phyloP scores from a whole-genome alignment of 176 grass and related monocot species.

The Oryza glumipatula region DNA sequence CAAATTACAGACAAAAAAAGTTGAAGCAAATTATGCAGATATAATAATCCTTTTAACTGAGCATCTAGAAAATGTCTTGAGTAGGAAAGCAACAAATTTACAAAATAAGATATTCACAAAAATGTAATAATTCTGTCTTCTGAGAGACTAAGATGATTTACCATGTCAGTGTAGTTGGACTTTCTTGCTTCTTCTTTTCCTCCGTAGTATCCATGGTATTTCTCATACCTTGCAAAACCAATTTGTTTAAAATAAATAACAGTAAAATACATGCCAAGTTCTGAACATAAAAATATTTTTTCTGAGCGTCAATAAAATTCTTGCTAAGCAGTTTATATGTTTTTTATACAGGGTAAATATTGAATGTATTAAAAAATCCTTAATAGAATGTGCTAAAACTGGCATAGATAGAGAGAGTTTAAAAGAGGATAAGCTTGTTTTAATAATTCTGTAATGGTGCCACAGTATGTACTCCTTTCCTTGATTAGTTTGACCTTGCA shows the following conservation, averaged over 20 bases:
- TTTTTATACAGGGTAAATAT: not conserved
- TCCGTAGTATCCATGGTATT: slow-evolving; percentile 89
- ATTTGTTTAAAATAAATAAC: slow-evolving; percentile 27
- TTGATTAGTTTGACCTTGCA: not conserved
- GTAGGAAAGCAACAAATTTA: not conserved
- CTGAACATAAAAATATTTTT: not conserved
- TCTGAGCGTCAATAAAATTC: not conserved
- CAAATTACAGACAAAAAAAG: no score
- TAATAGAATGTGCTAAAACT: not conserved
- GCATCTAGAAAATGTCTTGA: not conserved
- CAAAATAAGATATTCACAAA: not conserved
- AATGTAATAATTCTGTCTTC: not conserved
- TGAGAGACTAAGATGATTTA: slow-evolving; percentile 30
- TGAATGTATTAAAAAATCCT: not conserved
- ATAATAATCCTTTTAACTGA: not conserved
- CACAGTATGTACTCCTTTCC: not conserved
- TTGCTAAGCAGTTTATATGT: not conserved
- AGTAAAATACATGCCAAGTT: slow-evolving; percentile 5
- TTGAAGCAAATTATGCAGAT: not conserved
- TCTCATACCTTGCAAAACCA: slow-evolving; percentile 78
- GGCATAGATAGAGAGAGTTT: no score
- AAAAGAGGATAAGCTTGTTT: no score
- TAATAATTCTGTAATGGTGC: not conserved
- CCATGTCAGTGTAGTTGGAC: slow-evolving; percentile 93
- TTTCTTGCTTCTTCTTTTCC: slow-evolving; percentile 94